Conservation (phyloP, 257 asterid genomes). For the Fraxinus americana region DNA sequence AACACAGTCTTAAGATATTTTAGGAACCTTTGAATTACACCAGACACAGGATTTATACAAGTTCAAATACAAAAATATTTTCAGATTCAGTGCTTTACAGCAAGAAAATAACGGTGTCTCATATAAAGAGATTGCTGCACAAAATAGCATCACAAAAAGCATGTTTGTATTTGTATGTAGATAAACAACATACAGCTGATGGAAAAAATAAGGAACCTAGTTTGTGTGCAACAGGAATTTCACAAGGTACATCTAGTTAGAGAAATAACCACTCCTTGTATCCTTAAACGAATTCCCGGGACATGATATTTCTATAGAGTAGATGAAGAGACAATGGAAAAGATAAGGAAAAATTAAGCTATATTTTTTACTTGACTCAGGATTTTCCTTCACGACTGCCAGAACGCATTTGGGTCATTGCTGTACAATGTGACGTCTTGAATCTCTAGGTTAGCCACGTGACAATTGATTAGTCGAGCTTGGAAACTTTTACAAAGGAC, state of each 20-base stretch:
- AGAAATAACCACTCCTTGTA: neutral
- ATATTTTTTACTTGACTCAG: neutral
- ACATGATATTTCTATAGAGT: neutral
- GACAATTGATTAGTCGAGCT: slow-evolving; percentile 74
- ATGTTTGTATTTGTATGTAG: neutral
- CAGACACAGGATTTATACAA: too few species aligned
- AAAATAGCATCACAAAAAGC: neutral
- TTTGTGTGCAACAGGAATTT: too few species aligned
- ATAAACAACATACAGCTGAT: too few species aligned
- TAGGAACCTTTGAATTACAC: too few species aligned
- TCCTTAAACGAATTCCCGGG: neutral
- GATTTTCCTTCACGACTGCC: slow-evolving; percentile 40
- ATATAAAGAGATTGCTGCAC: neutral
- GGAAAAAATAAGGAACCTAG: too few species aligned
- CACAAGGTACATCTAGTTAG: neutral
- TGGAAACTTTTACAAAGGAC: slow-evolving; percentile 59
- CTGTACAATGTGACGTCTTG: slow-evolving; percentile 85
- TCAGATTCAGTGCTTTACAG: too few species aligned
- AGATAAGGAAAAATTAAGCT: neutral
- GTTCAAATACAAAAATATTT: too few species aligned
- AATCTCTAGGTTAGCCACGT: slow-evolving; percentile 88
- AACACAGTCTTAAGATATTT: too few species aligned
- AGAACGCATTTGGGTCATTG: slow-evolving; percentile 68
- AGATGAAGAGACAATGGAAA: neutral
- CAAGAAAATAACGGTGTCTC: neutral